Base-by-base conservation (phyloP, 1,284 basidiomycete genomes). In the Wallemia mellicola region DNA sequence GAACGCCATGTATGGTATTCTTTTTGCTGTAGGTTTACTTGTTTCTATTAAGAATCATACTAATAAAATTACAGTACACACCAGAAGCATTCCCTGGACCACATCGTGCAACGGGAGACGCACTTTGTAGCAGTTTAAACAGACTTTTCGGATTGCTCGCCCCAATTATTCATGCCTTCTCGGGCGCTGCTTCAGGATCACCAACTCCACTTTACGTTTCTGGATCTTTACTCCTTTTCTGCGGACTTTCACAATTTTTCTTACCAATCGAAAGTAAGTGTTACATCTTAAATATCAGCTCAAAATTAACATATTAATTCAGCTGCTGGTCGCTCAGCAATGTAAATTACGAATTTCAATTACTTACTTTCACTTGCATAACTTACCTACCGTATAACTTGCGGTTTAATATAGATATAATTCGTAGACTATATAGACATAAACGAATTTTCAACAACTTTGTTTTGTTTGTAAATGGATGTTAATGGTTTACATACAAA, bases 21-120 rank as follows among this genome's bases (percentile, higher is more conserved):
- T 48, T n/a, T 48, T 48, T 48, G 38, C 38, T 48, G 38, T 48
- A 22, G 19, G 38, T 48, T 11, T 11, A n/a, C 22, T 48, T 11
- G 22, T 15, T 15, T 48, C 5, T 15, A 5, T 5, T 7, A 11
- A 11, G 14, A 11, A 48, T 7, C 28, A 17, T 48, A 22, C 38
- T 48, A n/a, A 75, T 73, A 78, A 77, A 5, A 11, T 22, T 5
- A 77, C 77, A 79, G 1, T 77, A 78, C 63, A 76, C 76, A 0
- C 79, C 79, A 22, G 79, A 80, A 64, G 74, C 79, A 11, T 81
- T 81, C 70, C 78, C 79, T 0, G 76, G 77, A 0, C 77, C 78
- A 1, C 75, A 77, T 60, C 72, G 79, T 38, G 79, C 78, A 2
- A 80, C 79, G 0, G 79, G 78, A 2, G 78, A 80, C 63, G 79